These are phyloP conservation scores for Ilyonectria robusta DNA, from an alignment of 2,329 filamentous ascomycete genomes.

Conservation along the genomic window DNA sequence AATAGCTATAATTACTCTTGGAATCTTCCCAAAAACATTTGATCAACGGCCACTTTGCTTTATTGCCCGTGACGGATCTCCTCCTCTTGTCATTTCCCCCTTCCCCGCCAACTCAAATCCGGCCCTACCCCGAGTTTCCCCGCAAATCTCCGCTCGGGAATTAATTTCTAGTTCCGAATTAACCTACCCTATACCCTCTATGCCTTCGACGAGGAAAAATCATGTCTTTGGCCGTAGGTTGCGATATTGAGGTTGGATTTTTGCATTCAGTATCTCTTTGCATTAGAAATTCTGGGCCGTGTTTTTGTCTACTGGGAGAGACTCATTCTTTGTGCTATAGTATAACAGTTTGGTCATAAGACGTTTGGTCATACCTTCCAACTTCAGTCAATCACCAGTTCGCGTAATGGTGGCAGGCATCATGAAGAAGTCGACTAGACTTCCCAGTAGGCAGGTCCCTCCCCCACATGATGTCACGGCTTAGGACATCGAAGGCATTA, in stretches of 20 bases:
- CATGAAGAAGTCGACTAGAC: no score
- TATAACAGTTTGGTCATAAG: neutral
- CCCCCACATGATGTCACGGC: no score
- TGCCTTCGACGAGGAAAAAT: neutral
- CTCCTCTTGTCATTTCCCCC: neutral
- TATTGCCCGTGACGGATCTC: neutral
- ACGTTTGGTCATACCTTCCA: slow-evolving; percentile 3
- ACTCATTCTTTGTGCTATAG: neutral
- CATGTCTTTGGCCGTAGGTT: neutral
- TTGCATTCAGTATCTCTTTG: no score
- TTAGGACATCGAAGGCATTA: no score
- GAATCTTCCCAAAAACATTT: neutral
- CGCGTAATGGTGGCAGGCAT: neutral
- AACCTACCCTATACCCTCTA: neutral
- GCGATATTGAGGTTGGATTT: no score
- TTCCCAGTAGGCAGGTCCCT: no score
- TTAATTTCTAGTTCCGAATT: slow-evolving; percentile 2
- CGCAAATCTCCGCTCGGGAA: slow-evolving; percentile 14
- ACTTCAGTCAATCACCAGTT: neutral
- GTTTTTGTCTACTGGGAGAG: neutral
- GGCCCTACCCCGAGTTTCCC: slow-evolving; percentile 25
- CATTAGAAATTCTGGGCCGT: no score
- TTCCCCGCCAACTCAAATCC: slow-evolving; percentile 2
- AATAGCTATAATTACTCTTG: no score
- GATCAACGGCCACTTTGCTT: neutral